Evolutionary conservation across 148 eudicot genomes (phyloP).

Genomic region (Rhododendron ovatum): DNA sequence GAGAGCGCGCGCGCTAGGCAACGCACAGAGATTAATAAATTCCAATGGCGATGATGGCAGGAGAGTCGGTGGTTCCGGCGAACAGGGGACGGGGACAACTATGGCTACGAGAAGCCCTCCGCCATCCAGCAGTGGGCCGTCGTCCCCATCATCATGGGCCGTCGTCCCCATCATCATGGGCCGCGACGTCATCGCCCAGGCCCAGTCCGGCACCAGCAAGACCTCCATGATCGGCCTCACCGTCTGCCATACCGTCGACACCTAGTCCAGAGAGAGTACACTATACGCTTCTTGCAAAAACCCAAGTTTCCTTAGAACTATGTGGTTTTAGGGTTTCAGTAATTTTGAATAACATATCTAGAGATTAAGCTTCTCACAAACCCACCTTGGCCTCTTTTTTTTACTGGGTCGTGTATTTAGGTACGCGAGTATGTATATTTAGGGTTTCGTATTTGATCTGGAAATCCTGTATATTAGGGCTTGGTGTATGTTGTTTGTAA

Average conservation of each 20-base stretch:
- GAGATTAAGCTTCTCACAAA: no score
- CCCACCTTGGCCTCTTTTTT: no score
- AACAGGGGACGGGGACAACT: constrained; percentile 40
- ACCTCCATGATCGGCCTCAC: constrained; percentile 90
- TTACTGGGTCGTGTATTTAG: neutral
- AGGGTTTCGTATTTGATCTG: neutral
- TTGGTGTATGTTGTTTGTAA: neutral
- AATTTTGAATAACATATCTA: no score
- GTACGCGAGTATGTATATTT: neutral
- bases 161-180: constrained; percentile 78
- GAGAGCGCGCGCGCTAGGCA: neutral
- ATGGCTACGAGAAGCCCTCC: constrained; percentile 87
- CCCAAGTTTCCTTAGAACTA: constrained; percentile 1
- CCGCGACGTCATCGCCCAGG: constrained; percentile 94
- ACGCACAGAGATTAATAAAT: no score
- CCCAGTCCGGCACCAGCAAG: constrained; percentile 92
- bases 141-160: constrained; percentile 69
- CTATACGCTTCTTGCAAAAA: constrained; percentile 18
- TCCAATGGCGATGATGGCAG: constrained; percentile 20
- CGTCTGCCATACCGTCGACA: constrained; percentile 83
- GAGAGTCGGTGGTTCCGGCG: constrained; percentile 39
- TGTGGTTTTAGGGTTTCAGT: neutral
- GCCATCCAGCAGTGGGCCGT: constrained; percentile 95
- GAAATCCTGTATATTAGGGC: neutral
- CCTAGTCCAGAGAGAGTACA: constrained; percentile 48